Conservation (phyloP, 768 basidiomycete species). For the Xerocomus brunneocitrinus region DNA sequence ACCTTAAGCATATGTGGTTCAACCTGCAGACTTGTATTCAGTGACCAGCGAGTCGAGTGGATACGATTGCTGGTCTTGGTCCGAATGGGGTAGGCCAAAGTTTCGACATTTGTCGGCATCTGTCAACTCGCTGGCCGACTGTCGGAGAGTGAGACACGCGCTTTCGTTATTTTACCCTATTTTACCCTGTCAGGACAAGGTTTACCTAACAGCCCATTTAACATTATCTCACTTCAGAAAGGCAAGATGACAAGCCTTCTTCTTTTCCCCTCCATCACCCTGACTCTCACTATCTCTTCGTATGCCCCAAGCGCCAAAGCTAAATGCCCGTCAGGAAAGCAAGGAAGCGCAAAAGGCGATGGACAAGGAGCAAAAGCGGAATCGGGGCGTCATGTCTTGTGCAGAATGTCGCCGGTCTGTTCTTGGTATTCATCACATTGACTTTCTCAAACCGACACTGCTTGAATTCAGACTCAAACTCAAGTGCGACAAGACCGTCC, state of each 20-base stretch:
- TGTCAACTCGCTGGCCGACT: too few relatives aligned
- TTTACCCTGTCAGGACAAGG: too few relatives aligned
- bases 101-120: too few relatives aligned
- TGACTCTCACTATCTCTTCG: background rate
- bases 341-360: slow-evolving; percentile 44
- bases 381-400: slow-evolving; percentile 50
- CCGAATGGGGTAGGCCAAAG: too few relatives aligned
- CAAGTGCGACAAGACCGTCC: slow-evolving; percentile 70
- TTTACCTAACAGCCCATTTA: background rate
- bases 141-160: too few relatives aligned
- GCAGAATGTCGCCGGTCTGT: slow-evolving; percentile 60
- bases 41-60: too few relatives aligned
- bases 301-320: slow-evolving; percentile 51
- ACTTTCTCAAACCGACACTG: background rate
- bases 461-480: slow-evolving; percentile 48
- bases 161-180: too few relatives aligned
- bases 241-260: background rate
- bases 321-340: slow-evolving; percentile 35
- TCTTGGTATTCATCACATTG: slow-evolving; percentile 5
- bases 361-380: slow-evolving; percentile 64
- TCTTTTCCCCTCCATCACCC: background rate
- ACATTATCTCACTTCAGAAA: too few relatives aligned
- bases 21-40: too few relatives aligned
- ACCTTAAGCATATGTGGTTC: too few relatives aligned
- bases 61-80: too few relatives aligned